These are phyloP conservation scores for Stenogyne calaminthoides DNA, from an alignment of 305 asterid species.

Conservation along the genomic window DNA sequence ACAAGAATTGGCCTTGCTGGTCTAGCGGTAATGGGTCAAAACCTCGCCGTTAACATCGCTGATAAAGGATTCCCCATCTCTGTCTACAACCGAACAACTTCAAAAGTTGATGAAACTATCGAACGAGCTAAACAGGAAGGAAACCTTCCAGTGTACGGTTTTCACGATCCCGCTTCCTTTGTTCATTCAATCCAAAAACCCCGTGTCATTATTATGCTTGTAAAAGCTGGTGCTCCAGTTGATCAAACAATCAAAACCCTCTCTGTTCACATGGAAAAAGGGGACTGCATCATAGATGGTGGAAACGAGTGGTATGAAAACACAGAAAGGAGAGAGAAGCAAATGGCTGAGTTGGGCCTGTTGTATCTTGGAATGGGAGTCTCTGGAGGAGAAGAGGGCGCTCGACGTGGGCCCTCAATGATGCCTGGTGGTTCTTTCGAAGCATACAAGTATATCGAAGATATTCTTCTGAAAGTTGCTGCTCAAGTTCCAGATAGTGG, in stretches of 20 bases:
- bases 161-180: conserved; percentile 62
- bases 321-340: conserved; percentile 71
- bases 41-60: conserved; percentile 37
- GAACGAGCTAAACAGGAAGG: conserved; percentile 71
- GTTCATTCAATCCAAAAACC: conserved; percentile 69
- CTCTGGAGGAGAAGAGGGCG: conserved; percentile 85
- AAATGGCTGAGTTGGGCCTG: conserved; percentile 51
- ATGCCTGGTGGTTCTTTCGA: conserved; percentile 77
- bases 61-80: conserved; percentile 61
- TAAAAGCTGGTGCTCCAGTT: conserved; percentile 72
- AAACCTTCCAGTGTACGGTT: conserved; percentile 63
- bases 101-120: conserved; percentile 71
- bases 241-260: conserved; percentile 69
- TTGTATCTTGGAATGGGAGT: conserved; percentile 85
- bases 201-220: conserved; percentile 65
- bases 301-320: conserved; percentile 87
- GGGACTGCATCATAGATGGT: conserved; percentile 75
- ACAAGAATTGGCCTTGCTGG: conserved; percentile 80
- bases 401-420: conserved; percentile 70
- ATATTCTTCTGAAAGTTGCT: conserved; percentile 65
- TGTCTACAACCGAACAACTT: conserved; percentile 66
- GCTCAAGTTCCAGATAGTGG: conserved; percentile 78
- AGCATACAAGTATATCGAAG: conserved; percentile 62
- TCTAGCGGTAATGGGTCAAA: conserved; percentile 79
- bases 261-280: conserved; percentile 63